Evolutionary conservation across 2,329 filamentous ascomycete species (phyloP), one percentile per base, ranked within the genome.

Genomic region (Furcasterigmium furcatum): DNA sequence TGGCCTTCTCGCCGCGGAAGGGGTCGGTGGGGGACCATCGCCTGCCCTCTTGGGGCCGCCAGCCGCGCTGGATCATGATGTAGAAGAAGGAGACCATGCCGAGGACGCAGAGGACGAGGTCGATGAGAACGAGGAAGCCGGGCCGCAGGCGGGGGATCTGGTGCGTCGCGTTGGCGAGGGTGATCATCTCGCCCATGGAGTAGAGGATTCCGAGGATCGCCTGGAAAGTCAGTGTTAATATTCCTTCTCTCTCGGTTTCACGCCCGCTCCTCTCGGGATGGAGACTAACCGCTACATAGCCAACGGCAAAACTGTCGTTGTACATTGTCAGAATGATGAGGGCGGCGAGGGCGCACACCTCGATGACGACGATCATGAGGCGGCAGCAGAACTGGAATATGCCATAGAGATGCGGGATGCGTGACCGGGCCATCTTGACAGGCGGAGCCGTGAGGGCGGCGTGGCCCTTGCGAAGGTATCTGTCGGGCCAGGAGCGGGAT

Each of bases 161-260:
- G 49, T 45, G 43, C 9, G 49, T 51, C 24, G 51, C 35, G 45
- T 53, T 52, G 43, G 51, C 51, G 39, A 53, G 51, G n/a, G 49
- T 47, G 16, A 52, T 44, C 49, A 53, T 46, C 12, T 53, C 68
- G 19, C 65, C 57, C 66, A 71, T 71, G 48, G 66, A 70, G 56
- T 70, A 72, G 48, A 72, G 48, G 9, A 69, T 67, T 43, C 72
- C 64, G 46, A 67, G 66, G 20, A 68, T 64, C 20, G 42, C 41
- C 50, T 52, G 24, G 29, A 1, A 19, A n/a, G n/a, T n/a, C n/a
- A 18, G 34, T 18, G 34, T 4, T 16, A 10, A n/a, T n/a, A n/a
- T n/a, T n/a, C n/a, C n/a, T n/a, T n/a, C n/a, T n/a, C n/a, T n/a
- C n/a, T n/a, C n/a, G n/a, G n/a, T n/a, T n/a, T n/a, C n/a, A n/a